Percentiles rank a stretch among this genome's conserved stretches.
These are phyloP conservation scores for Buxus sempervirens DNA, from an alignment of 164 flowering plant genomes.

Conservation along the genomic window DNA sequence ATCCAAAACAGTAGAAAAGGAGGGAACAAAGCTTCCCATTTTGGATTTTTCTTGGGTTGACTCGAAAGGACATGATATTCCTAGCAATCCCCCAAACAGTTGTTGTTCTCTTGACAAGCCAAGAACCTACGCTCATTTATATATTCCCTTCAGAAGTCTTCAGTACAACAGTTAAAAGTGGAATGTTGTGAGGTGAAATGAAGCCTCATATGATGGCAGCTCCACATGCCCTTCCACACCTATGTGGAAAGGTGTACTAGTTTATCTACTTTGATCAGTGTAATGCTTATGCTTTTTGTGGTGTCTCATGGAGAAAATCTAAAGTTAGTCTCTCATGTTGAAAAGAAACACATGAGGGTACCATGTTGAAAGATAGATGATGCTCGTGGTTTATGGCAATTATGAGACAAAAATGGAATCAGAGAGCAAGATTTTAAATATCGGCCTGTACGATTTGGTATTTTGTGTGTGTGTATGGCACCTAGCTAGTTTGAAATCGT, in stretches of 20 bases:
- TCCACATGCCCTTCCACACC: constrained; percentile 4
- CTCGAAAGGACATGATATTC: too few species aligned
- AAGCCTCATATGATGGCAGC: background rate
- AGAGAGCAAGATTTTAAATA: too few species aligned
- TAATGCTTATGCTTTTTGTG: constrained; percentile 1
- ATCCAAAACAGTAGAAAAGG: too few species aligned
- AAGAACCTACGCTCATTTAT: background rate
- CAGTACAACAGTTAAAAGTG: background rate
- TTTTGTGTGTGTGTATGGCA: too few species aligned
- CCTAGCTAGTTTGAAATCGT: too few species aligned
- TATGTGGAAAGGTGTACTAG: background rate
- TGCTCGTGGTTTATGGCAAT: too few species aligned
- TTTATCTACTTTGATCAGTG: background rate
- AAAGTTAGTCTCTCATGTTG: background rate
- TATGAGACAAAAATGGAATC: too few species aligned
- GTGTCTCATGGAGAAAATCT: background rate
- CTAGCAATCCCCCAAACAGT: background rate
- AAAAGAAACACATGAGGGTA: background rate
- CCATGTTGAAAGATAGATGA: background rate
- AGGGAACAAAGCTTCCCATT: too few species aligned
- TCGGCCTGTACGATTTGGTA: too few species aligned
- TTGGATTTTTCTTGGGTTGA: too few species aligned
- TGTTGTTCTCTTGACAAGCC: background rate
- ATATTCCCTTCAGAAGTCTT: background rate
- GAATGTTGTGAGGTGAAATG: background rate